Base-by-base conservation (phyloP, 257 asterid genomes). In the Schizonepeta tenuifolia region DNA sequence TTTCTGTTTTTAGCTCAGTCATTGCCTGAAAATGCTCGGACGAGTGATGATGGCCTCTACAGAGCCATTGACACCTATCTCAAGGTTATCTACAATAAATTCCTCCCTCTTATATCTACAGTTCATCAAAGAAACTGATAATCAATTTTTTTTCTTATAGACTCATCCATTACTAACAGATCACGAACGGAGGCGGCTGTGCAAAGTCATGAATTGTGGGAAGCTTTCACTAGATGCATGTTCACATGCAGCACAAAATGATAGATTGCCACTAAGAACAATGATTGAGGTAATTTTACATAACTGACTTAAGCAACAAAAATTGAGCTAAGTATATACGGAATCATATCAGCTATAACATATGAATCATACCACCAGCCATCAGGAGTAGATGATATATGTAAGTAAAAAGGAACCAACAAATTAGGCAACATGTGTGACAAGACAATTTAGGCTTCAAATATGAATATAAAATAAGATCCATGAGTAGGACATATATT, bases 171-270 rank as follows among this genome's bases (percentile, higher is more conserved):
- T 86, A 55, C 80, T 90, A 56, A 65, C 96, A 24, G 96, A 92
- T 40, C 93, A 90, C 47, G 97, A 92, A 14, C 58, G 96, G 73
- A 85, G 84, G 83, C 87, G 85, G 83, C 83, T 92, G 24, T 87
- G 96, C 83, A 87, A 90, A 75, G 85, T 86, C 79, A 89, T 90
- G 93, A 84, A 88, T 63, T 82, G 93, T 21, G 84, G 80, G 72
- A 92, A 90, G 91, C 92, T 92, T 74, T 92, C 98, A 65, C 77
- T 72, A 65, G 98, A 92, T 80, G 98, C 93, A 71, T 84, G 95
- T 53, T 81, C 84, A 70, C 98, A 92, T 79, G 97, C 95, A 49
- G 93, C 97, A 62, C 97, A 92, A 63, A 92, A 92, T 70, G 96
- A 92, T n/a, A 84, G 98, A 75, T 63, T 92, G 86, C 97, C 97